phyloP scores from a whole-genome alignment of 192 early-diverging fungal genomes.

The Thoreauomyces humboldtii region DNA sequence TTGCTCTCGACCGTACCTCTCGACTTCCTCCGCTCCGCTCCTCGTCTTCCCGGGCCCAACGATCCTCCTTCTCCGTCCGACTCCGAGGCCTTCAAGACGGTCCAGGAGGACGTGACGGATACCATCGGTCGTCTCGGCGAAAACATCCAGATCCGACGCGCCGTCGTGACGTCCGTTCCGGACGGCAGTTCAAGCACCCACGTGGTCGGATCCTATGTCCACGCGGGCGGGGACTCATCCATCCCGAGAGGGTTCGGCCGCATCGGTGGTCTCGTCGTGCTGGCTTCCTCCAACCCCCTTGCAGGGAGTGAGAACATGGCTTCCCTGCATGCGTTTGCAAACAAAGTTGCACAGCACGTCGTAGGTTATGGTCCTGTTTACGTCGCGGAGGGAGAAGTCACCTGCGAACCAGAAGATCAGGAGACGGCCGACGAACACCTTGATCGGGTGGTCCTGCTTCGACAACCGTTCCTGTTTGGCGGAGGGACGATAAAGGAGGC shows the following conservation, averaged over 20 bases:
- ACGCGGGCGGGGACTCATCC: conserved; percentile 53
- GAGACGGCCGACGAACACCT: conserved; percentile 45
- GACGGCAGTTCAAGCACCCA: background rate
- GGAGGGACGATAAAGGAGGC: conserved; percentile 70
- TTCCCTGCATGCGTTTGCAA: conserved; percentile 37
- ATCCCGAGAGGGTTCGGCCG: conserved; percentile 56
- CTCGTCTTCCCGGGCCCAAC: background rate
- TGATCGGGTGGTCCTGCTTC: conserved; percentile 59
- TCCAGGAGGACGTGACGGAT: conserved; percentile 63
- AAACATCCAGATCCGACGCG: conserved; percentile 80
- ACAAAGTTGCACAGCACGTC: conserved; percentile 81
- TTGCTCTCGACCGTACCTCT: too few species aligned
- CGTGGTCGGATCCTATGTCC: conserved; percentile 62
- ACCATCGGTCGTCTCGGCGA: conserved; percentile 85
- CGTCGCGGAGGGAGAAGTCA: conserved; percentile 19
- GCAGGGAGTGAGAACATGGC: conserved; percentile 3
- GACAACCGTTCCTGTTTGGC: conserved; percentile 75
- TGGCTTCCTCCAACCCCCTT: conserved; percentile 33
- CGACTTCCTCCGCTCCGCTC: too few species aligned
- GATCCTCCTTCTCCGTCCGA: background rate
- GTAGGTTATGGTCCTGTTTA: conserved; percentile 75
- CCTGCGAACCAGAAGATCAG: conserved; percentile 18
- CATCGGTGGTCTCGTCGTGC: conserved; percentile 74
- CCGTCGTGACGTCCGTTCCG: conserved; percentile 39
- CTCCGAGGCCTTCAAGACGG: background rate